Evolutionary conservation across 345 rosid genomes (phyloP).

Genomic region (Camelina sativa): DNA sequence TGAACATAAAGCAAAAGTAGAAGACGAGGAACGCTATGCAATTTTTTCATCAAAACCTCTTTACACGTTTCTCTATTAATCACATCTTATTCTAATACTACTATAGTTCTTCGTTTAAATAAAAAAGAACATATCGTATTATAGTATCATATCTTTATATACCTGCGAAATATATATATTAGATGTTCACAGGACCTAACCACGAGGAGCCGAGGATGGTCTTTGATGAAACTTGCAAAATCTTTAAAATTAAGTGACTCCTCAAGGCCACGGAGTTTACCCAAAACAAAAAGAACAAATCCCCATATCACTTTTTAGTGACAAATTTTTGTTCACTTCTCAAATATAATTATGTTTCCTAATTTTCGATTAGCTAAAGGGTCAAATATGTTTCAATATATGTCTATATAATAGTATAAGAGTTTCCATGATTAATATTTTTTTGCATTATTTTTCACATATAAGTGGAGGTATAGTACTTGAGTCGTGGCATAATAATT

Average conservation of each 20-base stretch:
- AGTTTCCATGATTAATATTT: not conserved
- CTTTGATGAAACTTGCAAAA: conserved; percentile 1
- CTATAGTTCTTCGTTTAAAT: not conserved
- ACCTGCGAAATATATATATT: conserved; percentile 13
- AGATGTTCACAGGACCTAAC: conserved; percentile 15
- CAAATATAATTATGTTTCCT: no score
- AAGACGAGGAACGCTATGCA: conserved; percentile 38
- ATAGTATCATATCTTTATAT: not conserved
- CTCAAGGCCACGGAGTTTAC: conserved; percentile 32
- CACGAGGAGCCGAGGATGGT: conserved; percentile 32
- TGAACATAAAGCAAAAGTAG: conserved; percentile 37
- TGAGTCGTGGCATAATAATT: conserved; percentile 39
- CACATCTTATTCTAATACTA: not conserved
- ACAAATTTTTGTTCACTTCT: not conserved
- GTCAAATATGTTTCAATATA: conserved; percentile 17
- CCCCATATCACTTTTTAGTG: not conserved
- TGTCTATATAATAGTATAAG: not conserved
- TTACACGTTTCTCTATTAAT: conserved; percentile 35
- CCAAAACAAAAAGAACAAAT: conserved; percentile 4
- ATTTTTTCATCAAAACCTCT: conserved; percentile 18
- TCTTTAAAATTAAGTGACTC: conserved; percentile 21
- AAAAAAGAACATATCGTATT: not conserved
- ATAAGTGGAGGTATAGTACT: conserved; percentile 17
- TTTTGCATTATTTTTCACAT: conserved; percentile 8
- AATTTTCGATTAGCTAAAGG: not conserved